Evolutionary conservation across 2,329 filamentous ascomycete genomes (phyloP).

Genomic region (Neonectria neomacrospora): DNA sequence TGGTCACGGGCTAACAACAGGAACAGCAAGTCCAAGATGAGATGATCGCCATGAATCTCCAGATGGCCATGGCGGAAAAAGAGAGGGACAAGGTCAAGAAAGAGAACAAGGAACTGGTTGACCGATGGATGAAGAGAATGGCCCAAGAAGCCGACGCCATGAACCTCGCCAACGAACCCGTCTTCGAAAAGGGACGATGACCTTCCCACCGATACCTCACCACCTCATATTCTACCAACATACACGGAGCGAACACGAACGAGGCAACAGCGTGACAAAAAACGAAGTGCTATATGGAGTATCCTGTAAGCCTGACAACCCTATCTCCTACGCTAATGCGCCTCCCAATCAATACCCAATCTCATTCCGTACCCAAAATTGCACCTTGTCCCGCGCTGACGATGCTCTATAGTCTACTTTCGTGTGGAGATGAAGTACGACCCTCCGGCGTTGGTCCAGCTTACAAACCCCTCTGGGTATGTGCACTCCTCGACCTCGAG

Average conservation of each 20-base stretch:
- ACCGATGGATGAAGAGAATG: slow-evolving; percentile 91
- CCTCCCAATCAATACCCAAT: slow-evolving; percentile 34
- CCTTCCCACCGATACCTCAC: neutral
- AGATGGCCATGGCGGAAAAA: slow-evolving; percentile 87
- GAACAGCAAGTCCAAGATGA: slow-evolving; percentile 87
- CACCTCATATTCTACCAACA: slow-evolving; percentile 3
- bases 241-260: slow-evolving; percentile 5
- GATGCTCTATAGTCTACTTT: slow-evolving; percentile 59
- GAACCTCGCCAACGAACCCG: slow-evolving; percentile 73
- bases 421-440: slow-evolving; percentile 90
- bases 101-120: slow-evolving; percentile 90
- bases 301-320: slow-evolving; percentile 46
- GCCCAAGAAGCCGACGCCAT: slow-evolving; percentile 87
- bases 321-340: slow-evolving; percentile 36
- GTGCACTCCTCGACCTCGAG: slow-evolving; percentile 76
- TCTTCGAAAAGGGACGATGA: slow-evolving; percentile 47
- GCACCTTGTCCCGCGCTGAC: slow-evolving; percentile 45
- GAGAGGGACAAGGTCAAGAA: slow-evolving; percentile 75
- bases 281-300: slow-evolving; percentile 47
- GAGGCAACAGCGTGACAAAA: slow-evolving; percentile 28
- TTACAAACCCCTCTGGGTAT: slow-evolving; percentile 79
- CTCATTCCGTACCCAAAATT: slow-evolving; percentile 32
- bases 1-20: slow-evolving; percentile 24
- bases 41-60: slow-evolving; percentile 85
- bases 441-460: slow-evolving; percentile 88